Evolutionary conservation across 768 basidiomycete genomes (phyloP), one percentile per base, ranked within the genome.

Genomic region (Termitomyces sp.): DNA sequence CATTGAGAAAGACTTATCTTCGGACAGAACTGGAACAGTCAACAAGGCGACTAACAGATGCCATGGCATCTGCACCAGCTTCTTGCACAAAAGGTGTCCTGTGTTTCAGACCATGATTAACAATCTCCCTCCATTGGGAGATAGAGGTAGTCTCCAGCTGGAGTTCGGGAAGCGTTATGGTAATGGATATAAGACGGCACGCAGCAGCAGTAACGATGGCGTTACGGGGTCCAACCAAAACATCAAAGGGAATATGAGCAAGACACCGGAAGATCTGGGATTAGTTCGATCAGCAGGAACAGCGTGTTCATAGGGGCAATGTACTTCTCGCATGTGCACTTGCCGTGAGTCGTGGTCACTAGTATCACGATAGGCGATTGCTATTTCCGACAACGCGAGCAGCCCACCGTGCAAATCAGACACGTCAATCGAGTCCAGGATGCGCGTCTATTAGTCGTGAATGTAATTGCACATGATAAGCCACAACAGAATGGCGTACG

Each of bases 401-500:
- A 98, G 74, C 9, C 82, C 88, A 2, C 96, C 96, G 68, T 98
- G 95, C 11, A 95, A 75, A 67, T 91, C 89, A 20, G 80, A 76
- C 13, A 78, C 62, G 72, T 97, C 94, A 22, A 84, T 70, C 8
- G 90, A 88, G 13, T 80, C 78, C 32, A 90, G 74, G 7, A 93
- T 73, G 36, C 73, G 71, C 2, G 78, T 76, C 91, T 93, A 62
- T 12, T 16, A 36, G 50, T 44, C 12, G 22, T 33, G 55, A 33
- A 58, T n/a, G 24, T 22, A 33, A 38, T 3, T 59, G 35, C 8
- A 51, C 58, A 63, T 13, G 39, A 28, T n/a, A 40, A 49, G 28
- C 38, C 42, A 44, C 32, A 51, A 52, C 4, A 66, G 50, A 42
- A 58, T 44, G 54, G 50, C 63, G 53, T 42, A 91, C 93, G 67